Evolutionary conservation across 2,329 filamentous ascomycete species (phyloP).

Genomic region (Coniochaeta hoffmannii): DNA sequence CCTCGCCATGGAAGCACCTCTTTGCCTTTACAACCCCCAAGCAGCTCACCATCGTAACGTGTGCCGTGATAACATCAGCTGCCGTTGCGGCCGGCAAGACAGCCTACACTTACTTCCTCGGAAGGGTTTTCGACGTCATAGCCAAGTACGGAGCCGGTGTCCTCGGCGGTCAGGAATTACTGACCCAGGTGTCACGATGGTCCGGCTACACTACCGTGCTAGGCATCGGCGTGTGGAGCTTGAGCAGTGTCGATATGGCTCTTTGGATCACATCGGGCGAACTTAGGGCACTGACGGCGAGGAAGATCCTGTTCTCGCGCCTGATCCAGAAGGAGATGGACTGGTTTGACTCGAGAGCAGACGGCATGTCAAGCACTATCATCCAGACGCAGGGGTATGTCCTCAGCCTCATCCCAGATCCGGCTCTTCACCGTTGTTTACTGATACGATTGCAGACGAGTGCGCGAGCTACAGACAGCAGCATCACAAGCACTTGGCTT

Average conservation of each 20-base stretch:
- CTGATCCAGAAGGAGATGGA: constrained; percentile 66
- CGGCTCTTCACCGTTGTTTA: not conserved
- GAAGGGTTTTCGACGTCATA: constrained; percentile 67
- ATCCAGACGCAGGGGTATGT: constrained; percentile 66
- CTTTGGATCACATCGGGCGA: constrained; percentile 77
- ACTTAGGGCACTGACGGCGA: constrained; percentile 61
- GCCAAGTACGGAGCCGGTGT: constrained; percentile 54
- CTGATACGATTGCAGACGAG: constrained; percentile 50
- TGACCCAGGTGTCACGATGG: constrained; percentile 49
- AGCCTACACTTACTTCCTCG: constrained; percentile 61
- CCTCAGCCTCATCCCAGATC: not conserved
- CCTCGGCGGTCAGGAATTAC: constrained; percentile 40
- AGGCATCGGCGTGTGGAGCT: constrained; percentile 57
- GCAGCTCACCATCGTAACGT: constrained; percentile 47
- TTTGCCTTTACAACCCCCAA: constrained; percentile 64
- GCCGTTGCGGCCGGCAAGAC: constrained; percentile 57
- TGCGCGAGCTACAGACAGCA: constrained; percentile 72
- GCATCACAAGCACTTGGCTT: constrained; percentile 75
- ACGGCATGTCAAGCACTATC: constrained; percentile 66
- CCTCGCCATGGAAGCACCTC: constrained; percentile 33
- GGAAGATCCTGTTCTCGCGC: constrained; percentile 56
- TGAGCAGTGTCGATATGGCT: constrained; percentile 59
- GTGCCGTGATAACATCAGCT: constrained; percentile 49
- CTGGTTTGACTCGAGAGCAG: constrained; percentile 72
- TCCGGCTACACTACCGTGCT: constrained; percentile 57